Conservation (phyloP, 75 land plant species). For the Sequoia sempervirens region DNA sequence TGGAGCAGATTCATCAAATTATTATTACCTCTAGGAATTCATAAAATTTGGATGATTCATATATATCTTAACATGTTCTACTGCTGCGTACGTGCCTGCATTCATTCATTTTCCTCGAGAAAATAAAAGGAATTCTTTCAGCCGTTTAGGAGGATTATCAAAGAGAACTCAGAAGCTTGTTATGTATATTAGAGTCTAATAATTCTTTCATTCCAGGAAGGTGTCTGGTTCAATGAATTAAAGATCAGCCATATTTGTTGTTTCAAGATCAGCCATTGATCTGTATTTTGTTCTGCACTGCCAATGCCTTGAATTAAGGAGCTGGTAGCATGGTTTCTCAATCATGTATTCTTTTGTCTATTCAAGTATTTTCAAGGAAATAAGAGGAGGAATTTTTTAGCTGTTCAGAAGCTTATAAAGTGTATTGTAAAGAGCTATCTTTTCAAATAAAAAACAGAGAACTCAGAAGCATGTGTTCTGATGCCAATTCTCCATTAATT, state of each 20-base stretch:
- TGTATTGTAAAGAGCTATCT: neutral
- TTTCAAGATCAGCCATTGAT: too few relatives aligned
- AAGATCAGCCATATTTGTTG: too few relatives aligned
- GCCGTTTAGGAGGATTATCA: too few relatives aligned
- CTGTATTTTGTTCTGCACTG: too few relatives aligned
- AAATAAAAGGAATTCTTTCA: neutral
- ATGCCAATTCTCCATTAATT: neutral
- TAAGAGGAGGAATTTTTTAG: neutral
- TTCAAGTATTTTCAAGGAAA: neutral
- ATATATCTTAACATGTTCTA: neutral
- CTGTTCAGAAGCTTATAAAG: neutral
- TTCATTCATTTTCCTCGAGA: neutral
- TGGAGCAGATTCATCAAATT: slow-evolving; percentile 29
- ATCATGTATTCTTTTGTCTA: too few relatives aligned
- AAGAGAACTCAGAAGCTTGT: too few relatives aligned
- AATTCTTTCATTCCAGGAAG: too few relatives aligned
- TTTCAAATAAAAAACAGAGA: neutral
- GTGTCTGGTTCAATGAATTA: too few relatives aligned
- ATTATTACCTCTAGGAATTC: slow-evolving; percentile 10
- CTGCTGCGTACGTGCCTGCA: neutral
- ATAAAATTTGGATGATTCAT: neutral
- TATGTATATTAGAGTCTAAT: too few relatives aligned
- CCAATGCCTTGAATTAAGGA: too few relatives aligned
- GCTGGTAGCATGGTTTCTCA: neutral
- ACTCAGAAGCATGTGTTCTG: slow-evolving; percentile 1